Percentiles rank a stretch among this genome's conserved stretches.
Conservation (phyloP, 2,329 filamentous ascomycete species). For the Monosporascus sp. region DNA sequence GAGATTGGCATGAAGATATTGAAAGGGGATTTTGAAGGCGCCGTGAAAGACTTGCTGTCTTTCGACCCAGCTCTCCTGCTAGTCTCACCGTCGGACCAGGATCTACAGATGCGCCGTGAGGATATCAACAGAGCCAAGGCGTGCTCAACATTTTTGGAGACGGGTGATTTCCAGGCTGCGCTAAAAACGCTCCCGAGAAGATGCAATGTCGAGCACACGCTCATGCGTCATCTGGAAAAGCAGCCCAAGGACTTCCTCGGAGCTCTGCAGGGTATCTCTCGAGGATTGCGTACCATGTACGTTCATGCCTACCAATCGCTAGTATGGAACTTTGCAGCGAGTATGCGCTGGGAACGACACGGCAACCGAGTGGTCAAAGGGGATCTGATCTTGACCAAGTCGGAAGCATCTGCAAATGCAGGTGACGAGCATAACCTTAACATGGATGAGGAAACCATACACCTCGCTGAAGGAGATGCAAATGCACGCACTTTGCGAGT, state of each 20-base stretch:
- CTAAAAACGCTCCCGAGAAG: conserved; percentile 68
- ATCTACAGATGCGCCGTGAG: conserved; percentile 57
- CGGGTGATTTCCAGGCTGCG: conserved; percentile 53
- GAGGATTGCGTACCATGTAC: conserved; percentile 87
- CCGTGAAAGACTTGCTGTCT: conserved; percentile 69
- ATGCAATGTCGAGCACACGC: conserved; percentile 72
- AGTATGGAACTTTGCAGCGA: conserved; percentile 85
- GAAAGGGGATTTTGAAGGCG: conserved; percentile 72
- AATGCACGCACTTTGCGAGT: conserved; percentile 49
- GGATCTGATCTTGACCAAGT: conserved; percentile 66
- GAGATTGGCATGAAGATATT: conserved; percentile 80
- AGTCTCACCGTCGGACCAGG: conserved; percentile 40
- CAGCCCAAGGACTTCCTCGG: conserved; percentile 66
- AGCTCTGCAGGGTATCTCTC: conserved; percentile 72
- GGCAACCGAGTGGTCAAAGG: conserved; percentile 73
- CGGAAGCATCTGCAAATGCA: conserved; percentile 25
- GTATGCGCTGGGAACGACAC: conserved; percentile 72
- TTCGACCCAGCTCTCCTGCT: conserved; percentile 61
- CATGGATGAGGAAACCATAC: conserved; percentile 61
- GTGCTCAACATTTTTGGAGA: conserved; percentile 66
- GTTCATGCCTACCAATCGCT: conserved; percentile 94
- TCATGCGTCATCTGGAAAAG: conserved; percentile 71
- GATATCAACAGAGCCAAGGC: conserved; percentile 75
- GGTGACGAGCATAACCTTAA: conserved; percentile 47
- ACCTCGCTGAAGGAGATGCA: conserved; percentile 51